Percentiles rank a stretch among this genome's conserved stretches.
Evolutionary conservation across 345 rosid species (phyloP).

Genomic region (Bretschneidera sinensis): DNA sequence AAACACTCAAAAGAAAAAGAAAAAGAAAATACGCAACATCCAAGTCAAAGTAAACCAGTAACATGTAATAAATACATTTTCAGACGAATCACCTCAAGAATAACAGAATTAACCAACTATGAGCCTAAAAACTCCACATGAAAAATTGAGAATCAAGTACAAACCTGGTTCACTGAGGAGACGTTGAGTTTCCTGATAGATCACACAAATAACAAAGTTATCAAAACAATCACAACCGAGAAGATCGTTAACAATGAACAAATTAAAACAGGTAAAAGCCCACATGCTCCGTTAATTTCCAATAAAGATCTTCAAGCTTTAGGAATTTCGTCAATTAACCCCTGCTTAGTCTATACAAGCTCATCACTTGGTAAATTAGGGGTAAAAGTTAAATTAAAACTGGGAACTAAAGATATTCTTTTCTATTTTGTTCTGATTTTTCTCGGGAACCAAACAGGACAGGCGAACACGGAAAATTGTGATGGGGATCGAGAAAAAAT

Average conservation of each 20-base stretch:
- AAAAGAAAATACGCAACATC: neutral
- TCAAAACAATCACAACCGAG: too few relatives aligned
- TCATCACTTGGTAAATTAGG: neutral
- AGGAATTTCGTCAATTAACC: too few relatives aligned
- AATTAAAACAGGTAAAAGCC: too few relatives aligned
- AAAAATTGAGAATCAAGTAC: neutral
- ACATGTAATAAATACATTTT: too few relatives aligned
- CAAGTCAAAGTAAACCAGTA: too few relatives aligned
- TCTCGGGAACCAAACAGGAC: slow-evolving; percentile 9
- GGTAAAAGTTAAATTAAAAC: neutral
- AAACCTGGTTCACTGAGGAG: slow-evolving; percentile 98
- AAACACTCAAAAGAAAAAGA: too few relatives aligned
- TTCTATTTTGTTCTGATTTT: neutral
- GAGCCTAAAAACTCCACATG: neutral
- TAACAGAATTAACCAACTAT: too few relatives aligned
- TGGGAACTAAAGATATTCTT: neutral
- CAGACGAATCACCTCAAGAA: neutral
- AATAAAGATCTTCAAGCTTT: too few relatives aligned
- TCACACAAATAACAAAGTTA: slow-evolving; percentile 6
- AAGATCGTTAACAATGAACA: too few relatives aligned
- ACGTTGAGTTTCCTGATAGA: slow-evolving; percentile 89
- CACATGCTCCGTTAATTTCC: too few relatives aligned
- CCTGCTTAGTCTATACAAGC: too few relatives aligned
- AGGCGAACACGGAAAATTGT: slow-evolving; percentile 9
- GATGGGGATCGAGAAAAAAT: slow-evolving; percentile 14